A percentile compares a stretch with the other conserved stretches of the same genome.
Conservation (phyloP, 805 yeast species). For the Pichia eremophila region DNA sequence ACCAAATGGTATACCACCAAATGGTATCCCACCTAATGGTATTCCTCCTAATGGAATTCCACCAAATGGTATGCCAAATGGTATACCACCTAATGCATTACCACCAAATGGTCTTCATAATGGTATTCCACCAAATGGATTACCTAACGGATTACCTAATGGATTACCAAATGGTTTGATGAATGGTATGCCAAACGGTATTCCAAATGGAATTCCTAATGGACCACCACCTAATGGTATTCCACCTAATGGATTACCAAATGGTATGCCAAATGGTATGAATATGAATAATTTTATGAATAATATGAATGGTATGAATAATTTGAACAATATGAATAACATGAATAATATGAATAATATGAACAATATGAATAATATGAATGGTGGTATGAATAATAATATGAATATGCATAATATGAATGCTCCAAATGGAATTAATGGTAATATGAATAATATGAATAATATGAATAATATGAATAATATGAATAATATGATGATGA, state of each 20-base stretch:
- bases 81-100: neutral
- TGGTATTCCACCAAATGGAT: too few species aligned
- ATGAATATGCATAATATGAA: neutral
- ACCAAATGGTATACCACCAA: neutral
- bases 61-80: neutral
- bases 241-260: neutral
- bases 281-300: neutral
- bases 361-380: conserved; percentile 7
- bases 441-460: neutral
- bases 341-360: neutral
- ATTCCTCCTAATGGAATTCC: neutral
- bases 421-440: neutral
- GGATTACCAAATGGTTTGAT: too few species aligned
- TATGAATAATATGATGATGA: too few species aligned
- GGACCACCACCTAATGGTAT: neutral
- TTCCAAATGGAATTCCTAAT: neutral
- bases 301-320: neutral
- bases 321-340: neutral
- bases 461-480: too few species aligned
- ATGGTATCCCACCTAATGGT: neutral
- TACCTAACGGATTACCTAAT: neutral
- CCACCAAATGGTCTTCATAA: too few species aligned
- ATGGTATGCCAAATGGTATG: neutral
- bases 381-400: neutral
- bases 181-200: too few species aligned